These are phyloP conservation scores for Wickerhamiella azymoides DNA, from an alignment of 805 yeast species.

Conservation along the genomic window DNA sequence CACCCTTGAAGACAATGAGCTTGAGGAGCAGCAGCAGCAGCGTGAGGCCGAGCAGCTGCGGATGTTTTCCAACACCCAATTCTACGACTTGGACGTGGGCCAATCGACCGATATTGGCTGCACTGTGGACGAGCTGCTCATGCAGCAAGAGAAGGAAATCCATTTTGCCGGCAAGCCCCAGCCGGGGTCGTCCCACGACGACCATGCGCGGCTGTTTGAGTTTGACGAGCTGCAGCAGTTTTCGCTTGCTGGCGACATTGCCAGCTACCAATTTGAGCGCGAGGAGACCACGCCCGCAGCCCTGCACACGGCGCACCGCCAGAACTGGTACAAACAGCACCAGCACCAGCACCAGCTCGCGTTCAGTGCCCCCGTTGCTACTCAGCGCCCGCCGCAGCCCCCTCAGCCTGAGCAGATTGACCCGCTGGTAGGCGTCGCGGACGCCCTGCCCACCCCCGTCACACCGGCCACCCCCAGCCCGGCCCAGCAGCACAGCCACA, in stretches of 20 bases:
- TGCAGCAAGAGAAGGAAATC: slow-evolving; percentile 28
- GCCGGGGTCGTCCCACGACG: neutral
- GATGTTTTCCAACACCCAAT: slow-evolving; percentile 31
- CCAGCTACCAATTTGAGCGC: slow-evolving; percentile 13
- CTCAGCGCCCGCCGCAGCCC: neutral
- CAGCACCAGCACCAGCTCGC: neutral
- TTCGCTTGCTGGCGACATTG: slow-evolving; percentile 24
- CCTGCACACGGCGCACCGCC: slow-evolving; percentile 7
- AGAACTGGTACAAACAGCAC: slow-evolving; percentile 3
- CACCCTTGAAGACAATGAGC: slow-evolving; percentile 8
- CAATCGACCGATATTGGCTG: slow-evolving; percentile 30
- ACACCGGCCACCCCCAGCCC: neutral
- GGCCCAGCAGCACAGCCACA: neutral
- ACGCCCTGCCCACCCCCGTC: neutral
- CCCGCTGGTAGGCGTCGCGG: too few relatives aligned
- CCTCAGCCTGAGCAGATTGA: neutral
- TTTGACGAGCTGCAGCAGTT: slow-evolving; percentile 22
- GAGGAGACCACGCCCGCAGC: slow-evolving; percentile 5
- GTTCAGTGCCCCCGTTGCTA: too few relatives aligned
- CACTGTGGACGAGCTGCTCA: slow-evolving; percentile 28
- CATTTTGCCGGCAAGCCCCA: slow-evolving; percentile 21
- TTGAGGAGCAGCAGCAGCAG: slow-evolving; percentile 12
- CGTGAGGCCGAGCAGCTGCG: slow-evolving; percentile 27
- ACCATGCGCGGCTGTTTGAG: slow-evolving; percentile 14
- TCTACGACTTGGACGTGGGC: slow-evolving; percentile 33